Evolutionary conservation across 2,329 filamentous ascomycete species (phyloP).

Genomic region (Fusarium sp.): DNA sequence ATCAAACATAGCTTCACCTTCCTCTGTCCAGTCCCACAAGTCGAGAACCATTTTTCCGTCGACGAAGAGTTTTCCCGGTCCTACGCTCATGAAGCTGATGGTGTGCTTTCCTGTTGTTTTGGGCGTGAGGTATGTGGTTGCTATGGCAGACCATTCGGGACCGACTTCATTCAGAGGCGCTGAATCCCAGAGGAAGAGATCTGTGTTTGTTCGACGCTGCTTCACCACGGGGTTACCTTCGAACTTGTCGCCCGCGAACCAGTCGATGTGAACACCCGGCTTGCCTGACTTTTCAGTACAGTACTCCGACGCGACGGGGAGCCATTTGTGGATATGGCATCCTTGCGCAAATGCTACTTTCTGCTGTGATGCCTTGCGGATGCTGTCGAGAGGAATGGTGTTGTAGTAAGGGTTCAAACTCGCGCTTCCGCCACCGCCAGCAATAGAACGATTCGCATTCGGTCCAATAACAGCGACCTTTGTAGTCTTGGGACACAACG

Average conservation of each 20-base stretch:
- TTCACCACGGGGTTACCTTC: constrained; percentile 66
- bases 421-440: constrained; percentile 75
- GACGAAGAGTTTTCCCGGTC: constrained; percentile 70
- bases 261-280: constrained; percentile 72
- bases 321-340: constrained; percentile 46
- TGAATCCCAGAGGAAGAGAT: constrained; percentile 78
- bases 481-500: constrained; percentile 64
- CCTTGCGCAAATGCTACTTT: constrained; percentile 66
- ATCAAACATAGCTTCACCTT: constrained; percentile 78
- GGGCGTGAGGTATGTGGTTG: constrained; percentile 69
- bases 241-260: constrained; percentile 72
- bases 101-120: constrained; percentile 70
- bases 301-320: constrained; percentile 44
- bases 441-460: constrained; percentile 74
- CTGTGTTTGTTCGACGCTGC: constrained; percentile 71
- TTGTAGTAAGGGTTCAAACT: constrained; percentile 76
- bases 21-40: constrained; percentile 76
- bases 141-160: constrained; percentile 72
- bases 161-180: constrained; percentile 69
- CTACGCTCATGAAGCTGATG: constrained; percentile 75
- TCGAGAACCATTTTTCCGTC: constrained; percentile 70
- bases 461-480: constrained; percentile 75
- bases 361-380: constrained; percentile 63
- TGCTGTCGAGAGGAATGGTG: constrained; percentile 70
- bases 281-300: constrained; percentile 58